Conservation (phyloP, 768 basidiomycete species). For the Mycena sanguinolenta region DNA sequence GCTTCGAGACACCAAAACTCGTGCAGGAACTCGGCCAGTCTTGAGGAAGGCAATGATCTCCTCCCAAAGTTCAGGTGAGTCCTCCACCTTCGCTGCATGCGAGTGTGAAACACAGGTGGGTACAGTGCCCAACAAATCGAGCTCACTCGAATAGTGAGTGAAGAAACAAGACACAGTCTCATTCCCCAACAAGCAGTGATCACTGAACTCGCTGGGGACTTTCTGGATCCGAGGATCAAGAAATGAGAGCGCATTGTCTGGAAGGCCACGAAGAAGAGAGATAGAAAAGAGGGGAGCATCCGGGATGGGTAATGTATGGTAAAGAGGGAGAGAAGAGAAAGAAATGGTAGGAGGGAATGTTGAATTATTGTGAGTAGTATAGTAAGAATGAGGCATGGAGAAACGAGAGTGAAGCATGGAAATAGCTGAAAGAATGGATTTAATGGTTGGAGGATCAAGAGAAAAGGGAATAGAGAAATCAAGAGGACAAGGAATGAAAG, state of each 20-base stretch:
- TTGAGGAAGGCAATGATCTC: neutral
- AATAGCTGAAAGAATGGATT: neutral
- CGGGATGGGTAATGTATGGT: neutral
- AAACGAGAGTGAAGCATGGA: neutral
- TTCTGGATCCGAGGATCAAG: neutral
- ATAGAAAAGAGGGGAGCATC: neutral
- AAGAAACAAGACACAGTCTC: neutral
- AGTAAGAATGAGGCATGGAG: neutral
- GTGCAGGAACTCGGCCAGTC: neutral
- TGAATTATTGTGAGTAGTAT: neutral
- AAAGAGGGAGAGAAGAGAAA: neutral
- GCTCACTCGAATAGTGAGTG: neutral
- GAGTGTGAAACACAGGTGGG: neutral
- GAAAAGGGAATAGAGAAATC: neutral
- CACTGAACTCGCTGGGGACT: neutral
- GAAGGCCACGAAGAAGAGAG: neutral
- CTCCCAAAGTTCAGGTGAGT: conserved; percentile 19
- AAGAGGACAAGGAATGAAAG: conserved; percentile 21
- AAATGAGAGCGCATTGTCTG: neutral
- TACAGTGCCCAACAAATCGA: neutral
- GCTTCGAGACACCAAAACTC: neutral
- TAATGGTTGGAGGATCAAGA: neutral
- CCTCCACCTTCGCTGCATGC: neutral
- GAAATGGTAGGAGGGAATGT: neutral
- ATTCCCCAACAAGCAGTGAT: neutral